Base-by-base conservation (phyloP, 495 filamentous ascomycete species). In the Neurospora sp. region DNA sequence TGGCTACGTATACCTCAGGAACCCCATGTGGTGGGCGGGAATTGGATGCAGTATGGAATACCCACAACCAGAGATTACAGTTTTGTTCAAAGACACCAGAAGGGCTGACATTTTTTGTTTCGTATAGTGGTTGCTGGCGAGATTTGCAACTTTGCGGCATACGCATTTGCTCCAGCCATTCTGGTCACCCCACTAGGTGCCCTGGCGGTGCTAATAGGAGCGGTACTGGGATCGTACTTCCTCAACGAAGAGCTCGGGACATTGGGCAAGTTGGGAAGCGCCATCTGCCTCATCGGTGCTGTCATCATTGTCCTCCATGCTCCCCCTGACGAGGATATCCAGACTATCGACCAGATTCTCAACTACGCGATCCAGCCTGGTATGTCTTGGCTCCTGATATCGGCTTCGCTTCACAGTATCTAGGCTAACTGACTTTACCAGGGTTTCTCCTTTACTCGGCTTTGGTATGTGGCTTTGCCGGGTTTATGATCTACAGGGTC, bases 281-380 rank as follows among this genome's bases (percentile, higher is more conserved):
- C 96, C 71, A 93, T 94, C 83, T 98, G 96, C 80, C 87, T 99
- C 70, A 93, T 98, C 70, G 96, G 96, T 40, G 97, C 95, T 41
- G 93, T 98, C 76, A 93, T 99, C 70, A 99, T 99, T 77, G 96
- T 99, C 38, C 88, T 99, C 39, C 96, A 99, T 85, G 96, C 96
- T 69, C 96, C 96, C 68, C 93, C 96, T 44, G 96, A 99, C 82
- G 88, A 93, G 84, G 90, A 93, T 48, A 94, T 99, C 72, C 81
- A 91, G 72, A 93, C 89, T 16, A 92, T 99, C 73, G 93, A 97
- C 77, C 86, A 94, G 80, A 95, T 99, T 74, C 83, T 99, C 70
- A 80, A 90, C 75, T 96, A 92, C 85, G 96, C 96, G 59, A 88
- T 98, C 73, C 89, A 92, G 78, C 92, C 93, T 84, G 94, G 95